Percentiles rank a stretch among this genome's conserved stretches.
Conservation (phyloP, 495 filamentous ascomycete species). For the Lepraria neglecta region DNA sequence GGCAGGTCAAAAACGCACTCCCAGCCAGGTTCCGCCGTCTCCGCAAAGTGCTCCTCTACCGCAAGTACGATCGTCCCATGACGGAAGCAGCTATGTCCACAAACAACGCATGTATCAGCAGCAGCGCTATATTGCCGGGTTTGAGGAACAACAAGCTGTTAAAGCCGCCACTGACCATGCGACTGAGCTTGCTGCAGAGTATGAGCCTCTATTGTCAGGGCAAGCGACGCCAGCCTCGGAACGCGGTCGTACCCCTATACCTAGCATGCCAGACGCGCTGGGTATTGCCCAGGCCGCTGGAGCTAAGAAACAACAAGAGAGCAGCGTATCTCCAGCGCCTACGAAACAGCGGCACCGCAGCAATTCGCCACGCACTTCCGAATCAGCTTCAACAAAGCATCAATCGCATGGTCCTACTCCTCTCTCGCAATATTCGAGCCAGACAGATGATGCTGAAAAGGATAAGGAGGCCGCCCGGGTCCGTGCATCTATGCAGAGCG, state of each 20-base stretch:
- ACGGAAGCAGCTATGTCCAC: constrained; percentile 31
- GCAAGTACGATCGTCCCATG: constrained; percentile 15
- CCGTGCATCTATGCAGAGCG: constrained; percentile 3
- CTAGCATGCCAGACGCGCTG: no score
- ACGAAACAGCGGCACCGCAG: constrained; percentile 4
- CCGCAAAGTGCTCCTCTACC: constrained; percentile 11
- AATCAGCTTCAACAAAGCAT: constrained; percentile 7
- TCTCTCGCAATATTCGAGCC: constrained; percentile 3
- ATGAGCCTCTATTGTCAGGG: background rate
- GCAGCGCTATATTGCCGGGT: constrained; percentile 29
- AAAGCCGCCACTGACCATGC: constrained; percentile 8
- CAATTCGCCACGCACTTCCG: background rate
- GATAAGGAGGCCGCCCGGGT: background rate
- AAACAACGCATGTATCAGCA: constrained; percentile 32
- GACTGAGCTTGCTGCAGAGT: constrained; percentile 9
- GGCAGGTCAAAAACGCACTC: constrained; percentile 10
- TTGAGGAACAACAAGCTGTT: constrained; percentile 28
- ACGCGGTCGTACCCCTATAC: constrained; percentile 5
- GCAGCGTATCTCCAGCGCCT: constrained; percentile 1
- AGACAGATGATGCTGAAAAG: constrained; percentile 2
- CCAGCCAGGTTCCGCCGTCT: constrained; percentile 8
- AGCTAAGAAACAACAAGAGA: background rate
- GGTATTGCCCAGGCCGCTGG: background rate
- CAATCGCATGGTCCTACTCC: background rate
- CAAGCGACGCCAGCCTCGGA: background rate